These are phyloP conservation scores for Sphaceloma murrayae DNA, from an alignment of 2,329 filamentous ascomycete genomes.

Conservation along the genomic window DNA sequence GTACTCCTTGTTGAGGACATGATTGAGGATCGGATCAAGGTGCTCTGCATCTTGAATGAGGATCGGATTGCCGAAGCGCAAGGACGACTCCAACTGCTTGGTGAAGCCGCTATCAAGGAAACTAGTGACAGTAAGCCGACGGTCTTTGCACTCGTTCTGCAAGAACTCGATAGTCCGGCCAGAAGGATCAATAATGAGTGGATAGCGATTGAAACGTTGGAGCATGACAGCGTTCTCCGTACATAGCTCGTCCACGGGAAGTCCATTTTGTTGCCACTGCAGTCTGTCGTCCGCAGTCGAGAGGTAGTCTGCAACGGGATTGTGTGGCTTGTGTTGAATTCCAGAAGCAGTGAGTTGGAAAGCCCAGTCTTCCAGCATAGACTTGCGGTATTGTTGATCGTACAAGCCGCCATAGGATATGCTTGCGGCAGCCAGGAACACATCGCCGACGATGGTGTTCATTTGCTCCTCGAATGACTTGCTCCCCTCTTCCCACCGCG, in stretches of 20 bases:
- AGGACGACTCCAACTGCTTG: slow-evolving; percentile 91
- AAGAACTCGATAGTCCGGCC: slow-evolving; percentile 91
- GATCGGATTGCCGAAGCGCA: slow-evolving; percentile 96
- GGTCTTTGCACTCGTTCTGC: slow-evolving; percentile 86
- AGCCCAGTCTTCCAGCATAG: slow-evolving; percentile 96
- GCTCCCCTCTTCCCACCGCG: slow-evolving; percentile 92
- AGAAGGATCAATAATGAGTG: slow-evolving; percentile 95
- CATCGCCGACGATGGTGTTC: slow-evolving; percentile 88
- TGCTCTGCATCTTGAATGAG: slow-evolving; percentile 98
- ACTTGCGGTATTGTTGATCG: slow-evolving; percentile 95
- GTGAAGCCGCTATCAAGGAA: slow-evolving; percentile 97
- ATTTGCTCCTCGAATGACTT: slow-evolving; percentile 98
- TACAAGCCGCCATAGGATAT: slow-evolving; percentile 94
- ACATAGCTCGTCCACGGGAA: slow-evolving; percentile 94
- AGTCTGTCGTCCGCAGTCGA: slow-evolving; percentile 93
- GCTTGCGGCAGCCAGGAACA: slow-evolving; percentile 92
- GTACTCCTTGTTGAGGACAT: slow-evolving; percentile 98
- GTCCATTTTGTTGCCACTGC: slow-evolving; percentile 84
- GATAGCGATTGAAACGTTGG: slow-evolving; percentile 96
- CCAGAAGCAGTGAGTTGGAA: slow-evolving; percentile 89
- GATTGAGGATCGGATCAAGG: slow-evolving; percentile 91
- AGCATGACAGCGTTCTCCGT: slow-evolving; percentile 97
- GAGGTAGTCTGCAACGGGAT: slow-evolving; percentile 90
- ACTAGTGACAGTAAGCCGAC: slow-evolving; percentile 89
- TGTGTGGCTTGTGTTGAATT: slow-evolving; percentile 83